Evolutionary conservation across 768 basidiomycete species (phyloP), one percentile per base, ranked within the genome.

Genomic region (Galerina sulciceps): DNA sequence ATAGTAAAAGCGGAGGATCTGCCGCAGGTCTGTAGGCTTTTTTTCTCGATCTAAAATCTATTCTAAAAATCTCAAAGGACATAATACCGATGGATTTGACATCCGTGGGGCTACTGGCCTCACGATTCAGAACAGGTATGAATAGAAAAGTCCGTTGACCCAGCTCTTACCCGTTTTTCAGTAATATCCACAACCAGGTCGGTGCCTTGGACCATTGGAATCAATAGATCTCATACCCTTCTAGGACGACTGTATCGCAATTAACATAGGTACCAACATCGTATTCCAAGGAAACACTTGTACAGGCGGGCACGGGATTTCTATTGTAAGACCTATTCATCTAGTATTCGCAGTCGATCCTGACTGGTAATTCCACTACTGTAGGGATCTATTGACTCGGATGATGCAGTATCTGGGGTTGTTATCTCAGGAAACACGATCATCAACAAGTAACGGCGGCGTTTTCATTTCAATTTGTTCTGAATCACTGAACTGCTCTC

Each of bases 191-290:
- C 57, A 77, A 76, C 55, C 77, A 77, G 57, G 69, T 69, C 71
- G 65, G 76, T 81, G 76, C 10, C 6, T 34, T 31, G 38, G n/a
- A 26, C 15, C 2, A 10, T 13, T 1, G 15, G 20, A n/a, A 18
- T 26, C 3, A 8, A 31, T 31, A 14, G 4, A 22, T 51, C 22
- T 42, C 11, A 23, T 51, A 6, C 15, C 15, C 15, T 20, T 44
- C n/a, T 26, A 72, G 79, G 86, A 90, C 58, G 88, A 90, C 63
- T 89, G 87, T 65, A 71, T 90, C 22, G 85, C 88, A 23, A 77
- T 80, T 50, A 78, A 78, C 55, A 71, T 66, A 45, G 79, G 78
- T 2, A 57, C 72, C 9, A 81, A 80, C 59, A 81, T 84, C 38
- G 43, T 73, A 18, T 77, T 89, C 73, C 71, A 72, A 53, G 68